Evolutionary conservation across 768 basidiomycete genomes (phyloP).

Genomic region (Boletellus ananas): DNA sequence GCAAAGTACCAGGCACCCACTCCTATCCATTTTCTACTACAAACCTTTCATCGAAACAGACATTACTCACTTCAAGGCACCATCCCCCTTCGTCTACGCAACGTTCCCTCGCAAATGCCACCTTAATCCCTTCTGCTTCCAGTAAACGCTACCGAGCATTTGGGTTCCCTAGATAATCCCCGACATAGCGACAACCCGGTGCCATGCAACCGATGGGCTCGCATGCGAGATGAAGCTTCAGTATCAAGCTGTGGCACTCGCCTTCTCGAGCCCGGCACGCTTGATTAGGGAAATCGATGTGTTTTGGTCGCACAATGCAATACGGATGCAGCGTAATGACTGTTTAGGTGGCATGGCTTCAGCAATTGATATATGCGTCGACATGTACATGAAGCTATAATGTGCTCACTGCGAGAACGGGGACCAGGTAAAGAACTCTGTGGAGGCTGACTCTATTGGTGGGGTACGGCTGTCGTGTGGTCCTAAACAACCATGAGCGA

Average conservation of each 20-base stretch:
- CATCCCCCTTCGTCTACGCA: slow-evolving; percentile 42
- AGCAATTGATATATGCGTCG: too few relatives aligned
- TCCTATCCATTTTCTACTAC: slow-evolving; percentile 5
- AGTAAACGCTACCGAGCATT: slow-evolving; percentile 59
- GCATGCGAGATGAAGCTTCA: slow-evolving; percentile 59
- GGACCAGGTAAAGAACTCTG: not conserved
- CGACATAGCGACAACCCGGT: slow-evolving; percentile 60
- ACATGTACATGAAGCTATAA: too few relatives aligned
- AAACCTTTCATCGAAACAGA: not conserved
- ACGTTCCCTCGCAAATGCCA: slow-evolving; percentile 37
- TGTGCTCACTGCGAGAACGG: slow-evolving; percentile 15
- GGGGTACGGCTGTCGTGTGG: too few relatives aligned
- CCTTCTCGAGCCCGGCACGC: slow-evolving; percentile 78
- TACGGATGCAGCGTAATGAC: not conserved
- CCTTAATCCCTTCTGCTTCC: slow-evolving; percentile 30
- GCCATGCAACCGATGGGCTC: slow-evolving; percentile 70
- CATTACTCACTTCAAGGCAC: slow-evolving; percentile 43
- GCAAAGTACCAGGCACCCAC: slow-evolving; percentile 3
- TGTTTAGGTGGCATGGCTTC: not conserved
- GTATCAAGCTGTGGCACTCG: slow-evolving; percentile 21
- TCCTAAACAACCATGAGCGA: too few relatives aligned
- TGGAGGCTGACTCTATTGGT: too few relatives aligned
- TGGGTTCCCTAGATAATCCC: slow-evolving; percentile 56
- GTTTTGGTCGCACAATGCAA: slow-evolving; percentile 30
- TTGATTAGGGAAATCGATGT: slow-evolving; percentile 51